Conservation (phyloP, 306 rosid species). For the Dicorynia guianensis region DNA sequence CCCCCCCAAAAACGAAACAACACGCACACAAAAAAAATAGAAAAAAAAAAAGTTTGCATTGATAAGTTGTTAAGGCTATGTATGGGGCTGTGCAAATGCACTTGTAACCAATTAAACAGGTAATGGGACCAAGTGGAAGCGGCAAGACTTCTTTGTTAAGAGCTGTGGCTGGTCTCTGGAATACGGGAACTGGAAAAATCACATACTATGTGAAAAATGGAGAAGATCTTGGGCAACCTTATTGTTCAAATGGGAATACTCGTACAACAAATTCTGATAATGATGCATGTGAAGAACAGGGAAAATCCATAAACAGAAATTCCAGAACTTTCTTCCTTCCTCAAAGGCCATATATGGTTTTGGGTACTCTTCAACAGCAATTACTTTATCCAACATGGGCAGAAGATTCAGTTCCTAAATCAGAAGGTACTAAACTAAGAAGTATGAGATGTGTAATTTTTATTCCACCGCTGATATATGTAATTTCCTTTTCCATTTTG, state of each 20-base stretch:
- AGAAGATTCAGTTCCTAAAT: slow-evolving; percentile 52
- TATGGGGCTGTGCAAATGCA: slow-evolving; percentile 23
- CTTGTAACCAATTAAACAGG: slow-evolving; percentile 54
- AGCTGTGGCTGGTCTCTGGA: slow-evolving; percentile 97
- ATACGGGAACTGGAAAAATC: slow-evolving; percentile 79
- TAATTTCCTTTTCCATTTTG: background rate
- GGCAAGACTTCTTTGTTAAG: slow-evolving; percentile 93
- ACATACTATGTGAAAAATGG: slow-evolving; percentile 66
- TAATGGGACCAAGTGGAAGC: slow-evolving; percentile 91
- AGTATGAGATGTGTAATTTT: slow-evolving; percentile 52
- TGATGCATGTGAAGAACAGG: slow-evolving; percentile 40
- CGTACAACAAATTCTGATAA: slow-evolving; percentile 32
- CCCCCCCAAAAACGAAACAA: too few species aligned
- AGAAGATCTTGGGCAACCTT: slow-evolving; percentile 45
- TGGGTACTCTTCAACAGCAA: slow-evolving; percentile 94
- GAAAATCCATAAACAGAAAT: slow-evolving; percentile 56
- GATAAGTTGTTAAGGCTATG: slow-evolving; percentile 20
- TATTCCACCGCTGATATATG: slow-evolving; percentile 22
- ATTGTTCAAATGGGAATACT: slow-evolving; percentile 49
- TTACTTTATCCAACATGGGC: slow-evolving; percentile 94
- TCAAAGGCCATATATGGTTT: slow-evolving; percentile 97
- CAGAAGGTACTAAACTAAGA: slow-evolving; percentile 45
- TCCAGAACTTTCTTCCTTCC: slow-evolving; percentile 85
- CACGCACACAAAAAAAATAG: background rate
- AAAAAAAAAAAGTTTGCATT: background rate